Evolutionary conservation across 139 green algal species (phyloP), one percentile per base, ranked within the genome.

Genomic region (Chlorella sorokiniana): DNA sequence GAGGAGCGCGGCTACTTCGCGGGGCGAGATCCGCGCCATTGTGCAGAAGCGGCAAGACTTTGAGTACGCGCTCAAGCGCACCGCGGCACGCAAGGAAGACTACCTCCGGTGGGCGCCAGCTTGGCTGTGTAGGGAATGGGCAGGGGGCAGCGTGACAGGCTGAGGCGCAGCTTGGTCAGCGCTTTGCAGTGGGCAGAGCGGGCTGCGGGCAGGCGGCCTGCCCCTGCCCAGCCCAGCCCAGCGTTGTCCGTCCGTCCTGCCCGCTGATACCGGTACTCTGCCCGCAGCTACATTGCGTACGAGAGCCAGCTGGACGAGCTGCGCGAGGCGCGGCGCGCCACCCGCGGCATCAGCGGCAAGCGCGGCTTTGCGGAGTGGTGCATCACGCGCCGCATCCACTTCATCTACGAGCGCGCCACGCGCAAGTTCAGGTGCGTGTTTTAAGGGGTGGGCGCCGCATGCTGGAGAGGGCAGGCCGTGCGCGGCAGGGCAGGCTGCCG

Each of bases 21-120:
- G 86, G 5, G 38, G 27, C 0, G 95, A 98, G 79, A 87, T 98
- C n/a, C 92, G 89, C 14, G 41, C 59, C 10, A 94, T 98, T 23
- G 90, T 94, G 10, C 88, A 92, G 80, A 89, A 89, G 69, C 88
- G 95, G 14, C 88, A 93, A 45, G 84, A 96, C 69, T 97, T 95
- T 86, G 95, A 98, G 79, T 98, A 98, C 70, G 41, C 81, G 2
- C 86, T 98, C 2, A 96, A 96, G 77, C 87, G 95, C 10, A 70
- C 78, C n/a, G 90, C 91, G 0, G 84, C 92, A 0, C 42, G 95
- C 0, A 95, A 94, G 72, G 83, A 82, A 5, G 95, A 98, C 81
- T 98, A 91, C 73, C 75, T 94, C 3, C 84, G 92, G 91, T 91
- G 42, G 4, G 77, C 8, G 41, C 10, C 8, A 33, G 33, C 10